A percentile compares a stretch with the other conserved stretches of the same genome.
These are phyloP conservation scores for Fusarium lateritium DNA, from an alignment of 2,329 filamentous ascomycete species.

Conservation along the genomic window DNA sequence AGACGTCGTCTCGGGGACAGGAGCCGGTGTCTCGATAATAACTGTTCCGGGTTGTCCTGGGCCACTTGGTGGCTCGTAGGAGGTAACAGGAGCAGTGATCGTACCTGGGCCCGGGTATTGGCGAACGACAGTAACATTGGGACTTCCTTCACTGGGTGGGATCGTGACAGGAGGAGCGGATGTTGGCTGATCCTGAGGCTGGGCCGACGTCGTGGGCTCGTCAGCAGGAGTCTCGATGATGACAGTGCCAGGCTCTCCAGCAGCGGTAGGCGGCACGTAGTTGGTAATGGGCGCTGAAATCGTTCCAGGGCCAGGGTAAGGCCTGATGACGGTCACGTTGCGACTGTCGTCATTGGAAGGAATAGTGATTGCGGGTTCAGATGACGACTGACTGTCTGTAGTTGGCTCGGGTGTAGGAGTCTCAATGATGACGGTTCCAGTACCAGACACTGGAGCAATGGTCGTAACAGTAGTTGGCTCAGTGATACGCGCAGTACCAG, in stretches of 20 bases:
- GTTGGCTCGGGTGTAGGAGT: constrained; percentile 20
- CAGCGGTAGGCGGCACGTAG: constrained; percentile 4
- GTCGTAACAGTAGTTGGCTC: constrained; percentile 23
- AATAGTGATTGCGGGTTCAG: constrained; percentile 9
- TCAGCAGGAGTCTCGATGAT: constrained; percentile 21
- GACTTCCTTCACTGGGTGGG: constrained; percentile 19
- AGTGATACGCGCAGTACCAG: constrained; percentile 10
- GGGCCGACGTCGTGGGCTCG: neutral
- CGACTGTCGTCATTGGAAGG: constrained; percentile 17
- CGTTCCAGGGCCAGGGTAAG: constrained; percentile 16
- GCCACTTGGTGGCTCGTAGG: constrained; percentile 25
- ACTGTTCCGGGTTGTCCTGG: constrained; percentile 29
- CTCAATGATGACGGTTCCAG: constrained; percentile 32
- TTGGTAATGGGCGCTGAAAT: constrained; percentile 15
- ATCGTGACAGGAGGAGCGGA: constrained; percentile 24
- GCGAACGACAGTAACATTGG: constrained; percentile 32
- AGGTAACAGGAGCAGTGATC: constrained; percentile 30
- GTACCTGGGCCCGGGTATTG: constrained; percentile 30
- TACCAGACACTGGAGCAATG: constrained; percentile 18
- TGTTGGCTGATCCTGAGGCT: constrained; percentile 11
- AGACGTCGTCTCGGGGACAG: constrained; percentile 5
- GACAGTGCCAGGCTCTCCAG: constrained; percentile 22
- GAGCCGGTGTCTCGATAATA: constrained; percentile 33
- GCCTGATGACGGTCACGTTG: constrained; percentile 22
- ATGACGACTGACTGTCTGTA: neutral